Conservation (phyloP, 2,329 filamentous ascomycete species). For the Hypoxylon sp. region DNA sequence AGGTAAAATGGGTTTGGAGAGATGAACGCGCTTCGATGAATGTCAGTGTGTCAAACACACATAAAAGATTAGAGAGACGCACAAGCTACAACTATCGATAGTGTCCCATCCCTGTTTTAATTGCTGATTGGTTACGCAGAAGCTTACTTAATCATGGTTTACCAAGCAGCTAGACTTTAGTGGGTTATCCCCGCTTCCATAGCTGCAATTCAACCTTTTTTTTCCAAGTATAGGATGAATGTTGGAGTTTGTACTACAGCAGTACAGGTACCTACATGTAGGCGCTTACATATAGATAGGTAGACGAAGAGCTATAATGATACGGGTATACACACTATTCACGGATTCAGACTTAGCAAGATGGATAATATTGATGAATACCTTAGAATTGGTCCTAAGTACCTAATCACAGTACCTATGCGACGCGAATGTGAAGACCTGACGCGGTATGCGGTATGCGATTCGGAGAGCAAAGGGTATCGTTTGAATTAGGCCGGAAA, state of each 20-base stretch:
- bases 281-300: too few relatives aligned
- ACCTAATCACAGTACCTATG: neutral
- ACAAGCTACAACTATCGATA: conserved; percentile 19
- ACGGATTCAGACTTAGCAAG: too few relatives aligned
- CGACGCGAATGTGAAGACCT: neutral
- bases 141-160: neutral
- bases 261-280: too few relatives aligned
- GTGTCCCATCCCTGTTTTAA: neutral
- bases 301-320: too few relatives aligned
- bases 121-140: neutral
- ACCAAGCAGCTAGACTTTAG: neutral
- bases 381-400: conserved; percentile 2
- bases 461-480: conserved; percentile 46
- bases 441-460: neutral
- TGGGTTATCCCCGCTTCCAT: neutral
- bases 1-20: conserved; percentile 18
- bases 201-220: neutral
- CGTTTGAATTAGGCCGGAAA: conserved; percentile 45
- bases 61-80: conserved; percentile 22
- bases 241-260: too few relatives aligned
- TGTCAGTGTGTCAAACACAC: neutral
- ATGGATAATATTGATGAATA: neutral
- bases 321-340: too few relatives aligned
- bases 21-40: conserved; percentile 28
- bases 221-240: too few relatives aligned